Evolutionary conservation across 1,284 basidiomycete species (phyloP), one percentile per base, ranked within the genome.

Genomic region (Ceratobasidium sp.): DNA sequence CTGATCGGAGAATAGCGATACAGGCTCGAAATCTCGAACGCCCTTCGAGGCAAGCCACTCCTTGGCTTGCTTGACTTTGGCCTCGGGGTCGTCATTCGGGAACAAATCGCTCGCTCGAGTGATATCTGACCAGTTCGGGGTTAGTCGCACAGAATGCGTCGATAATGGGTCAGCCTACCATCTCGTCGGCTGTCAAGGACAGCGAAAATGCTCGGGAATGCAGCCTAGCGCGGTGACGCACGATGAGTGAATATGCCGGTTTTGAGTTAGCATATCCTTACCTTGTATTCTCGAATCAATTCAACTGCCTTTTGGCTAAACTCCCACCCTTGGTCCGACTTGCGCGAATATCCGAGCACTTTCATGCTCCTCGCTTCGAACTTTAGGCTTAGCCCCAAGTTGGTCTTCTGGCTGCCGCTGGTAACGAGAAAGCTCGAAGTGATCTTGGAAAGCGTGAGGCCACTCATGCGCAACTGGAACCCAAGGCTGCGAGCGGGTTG

Each of bases 311-410:
- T 92, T 77, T 95, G 89, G 78, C 94, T 98, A 81, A 92, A 99
- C 82, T 99, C 97, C 98, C 98, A 99, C 54, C 90, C 88, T 19
- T 89, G 85, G 19, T 90, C 90, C 37, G 91, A 88, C 83, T 98
- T 97, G 77, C 90, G 88, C 31, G 96, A 93, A 82, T 98, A 98
- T 75, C 95, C 94, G 46, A 98, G 87, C 1, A 99, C 98, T 83
- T 99, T 99, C 79, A 96, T 83, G n/a, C 91, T 88, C 83, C 98
- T 98, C 27, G 90, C 94, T 81, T 99, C 98, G 77, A 98, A 99
- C 82, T 99, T 99, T 79, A 99, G 88, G 80, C 93, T 94, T 27
- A 99, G 86, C 3, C 98, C 98, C 39, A 99, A 85, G 81, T 99
- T 98, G 75, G 87, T 87, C 84, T 98, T 98, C 78, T 87, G 85